Evolutionary conservation across 2,329 filamentous ascomycete genomes (phyloP).

Genomic region (Xylariaceae sp.): DNA sequence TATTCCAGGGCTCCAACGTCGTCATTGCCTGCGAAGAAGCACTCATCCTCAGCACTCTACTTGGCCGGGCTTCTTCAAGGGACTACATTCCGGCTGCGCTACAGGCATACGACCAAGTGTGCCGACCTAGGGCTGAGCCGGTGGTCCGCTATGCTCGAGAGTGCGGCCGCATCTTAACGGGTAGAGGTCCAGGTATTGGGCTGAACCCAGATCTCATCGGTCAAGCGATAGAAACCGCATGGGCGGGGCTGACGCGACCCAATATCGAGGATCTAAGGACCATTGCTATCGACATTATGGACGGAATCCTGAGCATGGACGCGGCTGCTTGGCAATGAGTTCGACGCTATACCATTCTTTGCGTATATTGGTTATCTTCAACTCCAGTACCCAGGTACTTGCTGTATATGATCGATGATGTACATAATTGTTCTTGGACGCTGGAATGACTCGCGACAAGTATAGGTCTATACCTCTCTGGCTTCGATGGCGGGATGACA

Average conservation of each 20-base stretch:
- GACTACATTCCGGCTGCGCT: slow-evolving; percentile 1
- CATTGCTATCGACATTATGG: not conserved
- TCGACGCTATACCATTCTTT: no score
- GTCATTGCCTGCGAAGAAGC: slow-evolving; percentile 23
- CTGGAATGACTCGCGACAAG: no score
- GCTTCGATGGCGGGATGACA: no score
- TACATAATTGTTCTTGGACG: no score
- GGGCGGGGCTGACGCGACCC: not conserved
- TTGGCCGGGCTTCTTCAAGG: slow-evolving; percentile 18
- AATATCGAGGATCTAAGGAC: not conserved
- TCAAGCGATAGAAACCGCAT: not conserved
- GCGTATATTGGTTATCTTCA: no score
- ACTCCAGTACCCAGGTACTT: no score
- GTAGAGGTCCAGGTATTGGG: not conserved
- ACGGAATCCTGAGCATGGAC: not conserved
- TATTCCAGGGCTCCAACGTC: slow-evolving; percentile 14
- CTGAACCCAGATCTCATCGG: not conserved
- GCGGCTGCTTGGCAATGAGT: not conserved
- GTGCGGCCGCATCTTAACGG: not conserved
- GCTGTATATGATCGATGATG: no score
- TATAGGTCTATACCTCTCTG: no score
- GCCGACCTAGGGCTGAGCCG: not conserved
- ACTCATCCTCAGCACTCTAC: slow-evolving; percentile 20
- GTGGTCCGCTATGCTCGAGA: not conserved
- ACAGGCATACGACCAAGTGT: not conserved